phyloP scores from a whole-genome alignment of 2,329 filamentous ascomycete species.

The Pseudovirgaria hyperparasitica region DNA sequence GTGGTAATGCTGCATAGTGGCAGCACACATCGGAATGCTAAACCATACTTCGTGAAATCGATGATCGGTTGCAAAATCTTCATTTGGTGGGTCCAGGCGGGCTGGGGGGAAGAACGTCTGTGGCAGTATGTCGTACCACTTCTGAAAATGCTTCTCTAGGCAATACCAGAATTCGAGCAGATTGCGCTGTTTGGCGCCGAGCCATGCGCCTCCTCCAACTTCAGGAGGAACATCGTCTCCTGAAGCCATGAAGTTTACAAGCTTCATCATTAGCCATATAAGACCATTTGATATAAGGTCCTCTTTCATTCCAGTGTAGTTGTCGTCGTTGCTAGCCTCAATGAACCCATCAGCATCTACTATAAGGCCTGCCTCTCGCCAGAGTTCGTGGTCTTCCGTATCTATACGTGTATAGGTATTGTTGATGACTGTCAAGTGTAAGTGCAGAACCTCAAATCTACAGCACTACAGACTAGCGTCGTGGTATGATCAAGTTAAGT shows the following conservation, averaged over 20 bases:
- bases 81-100: constrained; percentile 27
- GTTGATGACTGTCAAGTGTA: constrained; percentile 38
- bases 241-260: constrained; percentile 51
- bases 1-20: constrained; percentile 53
- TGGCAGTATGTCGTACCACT: constrained; percentile 47
- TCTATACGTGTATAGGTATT: constrained; percentile 48
- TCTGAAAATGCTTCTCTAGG: constrained; percentile 43
- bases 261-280: constrained; percentile 53
- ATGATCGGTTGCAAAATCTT: constrained; percentile 22
- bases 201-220: constrained; percentile 25
- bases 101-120: constrained; percentile 47
- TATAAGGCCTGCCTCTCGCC: constrained; percentile 50
- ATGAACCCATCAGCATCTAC: constrained; percentile 41
- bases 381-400: constrained; percentile 48
- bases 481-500: too few species aligned
- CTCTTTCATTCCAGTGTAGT: constrained; percentile 42
- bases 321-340: constrained; percentile 31
- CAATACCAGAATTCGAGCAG: constrained; percentile 40
- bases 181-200: constrained; percentile 36
- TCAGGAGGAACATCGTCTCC: constrained; percentile 37
- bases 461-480: background rate
- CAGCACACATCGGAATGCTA: constrained; percentile 48
- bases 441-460: too few species aligned
- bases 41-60: constrained; percentile 50
- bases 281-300: constrained; percentile 52